Evolutionary conservation across 257 asterid genomes (phyloP), one percentile per base, ranked within the genome.

Genomic region (Nicotiana benthamiana): DNA sequence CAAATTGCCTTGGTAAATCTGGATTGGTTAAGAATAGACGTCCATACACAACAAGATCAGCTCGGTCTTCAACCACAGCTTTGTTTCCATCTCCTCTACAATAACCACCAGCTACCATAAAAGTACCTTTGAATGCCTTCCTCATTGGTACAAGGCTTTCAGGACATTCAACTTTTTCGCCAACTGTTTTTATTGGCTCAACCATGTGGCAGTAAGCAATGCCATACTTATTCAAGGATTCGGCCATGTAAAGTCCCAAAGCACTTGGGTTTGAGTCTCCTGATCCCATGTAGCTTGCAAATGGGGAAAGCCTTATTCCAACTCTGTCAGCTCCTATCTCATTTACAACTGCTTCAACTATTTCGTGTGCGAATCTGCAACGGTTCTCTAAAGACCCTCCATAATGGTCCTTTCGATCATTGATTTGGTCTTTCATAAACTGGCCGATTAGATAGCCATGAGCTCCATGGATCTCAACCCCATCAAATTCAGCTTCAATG

Each of bases 381-480:
- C 97, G 92, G 52, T 93, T 92, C 83, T 90, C 92, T 9, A 93
- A 66, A 8, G 90, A 87, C 9, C 98, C 97, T 8, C 96, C 97
- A 17, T 93, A 93, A 53, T 89, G 82, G 79, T 93, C 98, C 0
- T 91, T 91, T 13, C 97, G 83, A 64, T 92, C 92, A 12, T 92
- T 92, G 59, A 83, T 86, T 82, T 85, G 87, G 75, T 93, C 97
- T 86, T 93, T 93, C 81, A 91, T 8, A 75, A 93, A 92, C 80
- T 93, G 96, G 63, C 92, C 97, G 17, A 92, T 82, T 26, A 90
- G 89, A 27, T 85, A 93, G 22, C 97, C 97, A 20, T 91, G 89
- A 6, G 94, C 97, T 2, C 94, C 97, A 5, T 93, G 97, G 79
- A 92, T 82, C 87, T 94, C 97, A 27, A 94, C 84, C 75, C 98